Conservation (phyloP, 2,329 filamentous ascomycete genomes). For the Aschersonia sp. region DNA sequence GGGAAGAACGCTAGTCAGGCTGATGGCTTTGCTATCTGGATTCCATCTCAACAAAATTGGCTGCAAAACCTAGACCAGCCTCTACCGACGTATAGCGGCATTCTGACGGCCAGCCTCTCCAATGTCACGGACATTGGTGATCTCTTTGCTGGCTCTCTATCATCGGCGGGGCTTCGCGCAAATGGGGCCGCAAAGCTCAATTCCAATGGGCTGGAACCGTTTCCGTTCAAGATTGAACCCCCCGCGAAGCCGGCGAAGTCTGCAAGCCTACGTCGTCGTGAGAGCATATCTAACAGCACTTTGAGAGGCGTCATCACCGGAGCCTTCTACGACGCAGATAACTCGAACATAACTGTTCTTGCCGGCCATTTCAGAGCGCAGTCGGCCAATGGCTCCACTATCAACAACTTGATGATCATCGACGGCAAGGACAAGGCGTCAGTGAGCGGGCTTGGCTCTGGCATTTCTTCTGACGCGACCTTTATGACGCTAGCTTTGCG, state of each 20-base stretch:
- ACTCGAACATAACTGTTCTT: constrained; percentile 70
- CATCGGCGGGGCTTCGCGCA: constrained; percentile 57
- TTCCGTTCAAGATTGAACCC: constrained; percentile 41
- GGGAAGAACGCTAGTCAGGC: constrained; percentile 45
- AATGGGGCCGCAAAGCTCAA: constrained; percentile 58
- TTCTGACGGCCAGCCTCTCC: constrained; percentile 55
- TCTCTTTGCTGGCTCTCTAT: constrained; percentile 72
- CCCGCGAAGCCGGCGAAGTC: constrained; percentile 7
- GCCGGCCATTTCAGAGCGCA: constrained; percentile 73
- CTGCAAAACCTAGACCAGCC: constrained; percentile 59
- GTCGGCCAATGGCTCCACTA: constrained; percentile 49
- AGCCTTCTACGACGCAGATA: constrained; percentile 55
- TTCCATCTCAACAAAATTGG: constrained; percentile 76
- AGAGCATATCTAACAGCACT: constrained; percentile 21
- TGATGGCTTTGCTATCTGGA: constrained; percentile 79
- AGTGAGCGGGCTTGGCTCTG: constrained; percentile 54
- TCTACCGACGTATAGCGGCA: constrained; percentile 54
- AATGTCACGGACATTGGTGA: constrained; percentile 46
- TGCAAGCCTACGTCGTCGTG: constrained; percentile 30
- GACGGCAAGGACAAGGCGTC: constrained; percentile 55
- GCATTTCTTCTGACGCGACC: constrained; percentile 55
- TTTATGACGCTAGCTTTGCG: constrained; percentile 58
- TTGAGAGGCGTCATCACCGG: constrained; percentile 62
- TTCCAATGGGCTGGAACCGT: constrained; percentile 33
- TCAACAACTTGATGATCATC: constrained; percentile 73